Base-by-base conservation (phyloP, 768 basidiomycete genomes). In the Gloeostereum incarnatum region DNA sequence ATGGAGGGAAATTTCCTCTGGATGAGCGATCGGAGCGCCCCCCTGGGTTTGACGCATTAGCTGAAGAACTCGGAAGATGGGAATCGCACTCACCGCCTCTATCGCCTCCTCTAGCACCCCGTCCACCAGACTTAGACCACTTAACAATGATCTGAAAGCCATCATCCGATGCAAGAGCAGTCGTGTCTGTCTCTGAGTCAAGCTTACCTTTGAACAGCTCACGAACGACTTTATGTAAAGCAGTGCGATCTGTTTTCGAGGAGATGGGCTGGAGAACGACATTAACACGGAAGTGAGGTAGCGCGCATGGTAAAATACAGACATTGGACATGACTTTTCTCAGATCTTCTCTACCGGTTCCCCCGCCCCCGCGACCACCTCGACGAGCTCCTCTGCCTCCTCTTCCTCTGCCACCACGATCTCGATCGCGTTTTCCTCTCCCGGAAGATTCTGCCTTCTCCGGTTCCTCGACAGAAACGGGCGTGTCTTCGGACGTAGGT, bases 261-360 rank as follows among this genome's bases (percentile, higher is more conserved):
- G 67, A 54, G 33, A 99, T 93, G 7, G 87, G 81, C 91, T 96
- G 22, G 42, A 43, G 45, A 22, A 31, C 21, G 24, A 40, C 49
- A 38, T 47, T 36, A 55, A 48, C 44, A 34, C 10, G 18, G 27
- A 42, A 16, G 27, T 5, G 44, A 40, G 29, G 22, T 18, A 25
- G 33, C 27, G 23, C 31, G 26, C 24, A 41, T n/a, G 35, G 25
- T 30, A 33, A 27, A 22, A 53, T 27, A 73, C 81, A 49, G 49
- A 93, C 91, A 60, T 90, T 75, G 20, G 91, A 89, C 22, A 86
- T 39, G 26, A 94, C 83, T 54, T 75, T 84, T 46, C 89, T 69
- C 46, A 65, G 59, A 49, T 93, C 90, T 46, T 75, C 75, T 46
- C 68, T 60, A 27, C 55, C 62, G n/a, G 53, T 50, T 42, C 58